These are phyloP conservation scores for Leccinum variicolor DNA, from an alignment of 768 basidiomycete species.

Conservation along the genomic window DNA sequence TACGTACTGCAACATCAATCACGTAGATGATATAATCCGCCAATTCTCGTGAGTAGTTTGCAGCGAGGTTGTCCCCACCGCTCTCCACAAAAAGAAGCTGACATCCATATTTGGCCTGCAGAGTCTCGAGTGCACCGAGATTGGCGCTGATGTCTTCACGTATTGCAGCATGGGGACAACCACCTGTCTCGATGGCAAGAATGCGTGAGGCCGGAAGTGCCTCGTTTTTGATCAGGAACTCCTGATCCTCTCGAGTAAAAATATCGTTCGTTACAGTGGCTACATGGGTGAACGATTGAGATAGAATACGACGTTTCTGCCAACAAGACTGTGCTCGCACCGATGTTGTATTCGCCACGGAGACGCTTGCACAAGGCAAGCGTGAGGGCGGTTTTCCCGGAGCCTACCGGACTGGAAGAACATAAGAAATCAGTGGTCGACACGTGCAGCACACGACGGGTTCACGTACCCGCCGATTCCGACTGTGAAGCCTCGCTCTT, in stretches of 20 bases:
- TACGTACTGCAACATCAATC: conserved; percentile 75
- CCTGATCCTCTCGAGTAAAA: conserved; percentile 96
- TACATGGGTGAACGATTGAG: conserved; percentile 29
- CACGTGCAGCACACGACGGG: neutral
- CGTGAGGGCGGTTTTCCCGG: conserved; percentile 94
- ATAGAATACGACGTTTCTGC: neutral
- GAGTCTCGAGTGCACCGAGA: conserved; percentile 89
- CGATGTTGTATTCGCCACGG: conserved; percentile 86
- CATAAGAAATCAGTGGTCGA: neutral
- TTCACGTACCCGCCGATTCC: conserved; percentile 90
- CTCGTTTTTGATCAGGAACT: conserved; percentile 91
- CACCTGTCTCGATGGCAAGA: conserved; percentile 95
- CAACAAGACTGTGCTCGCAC: conserved; percentile 41
- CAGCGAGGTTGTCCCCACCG: conserved; percentile 95
- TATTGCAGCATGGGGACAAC: conserved; percentile 97
- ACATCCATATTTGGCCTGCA: conserved; percentile 87
- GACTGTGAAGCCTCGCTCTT: conserved; percentile 92
- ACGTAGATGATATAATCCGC: conserved; percentile 98
- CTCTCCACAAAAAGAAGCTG: conserved; percentile 94
- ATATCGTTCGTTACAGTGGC: conserved; percentile 99
- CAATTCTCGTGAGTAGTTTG: conserved; percentile 93
- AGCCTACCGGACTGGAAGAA: conserved; percentile 81
- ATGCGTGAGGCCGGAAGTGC: conserved; percentile 85
- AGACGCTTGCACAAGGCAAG: conserved; percentile 84
- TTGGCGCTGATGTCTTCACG: conserved; percentile 98